Evolutionary conservation across 352 stramenopile species (phyloP), one percentile per base, ranked within the genome.

Genomic region (Globisporangium cystogenes): DNA sequence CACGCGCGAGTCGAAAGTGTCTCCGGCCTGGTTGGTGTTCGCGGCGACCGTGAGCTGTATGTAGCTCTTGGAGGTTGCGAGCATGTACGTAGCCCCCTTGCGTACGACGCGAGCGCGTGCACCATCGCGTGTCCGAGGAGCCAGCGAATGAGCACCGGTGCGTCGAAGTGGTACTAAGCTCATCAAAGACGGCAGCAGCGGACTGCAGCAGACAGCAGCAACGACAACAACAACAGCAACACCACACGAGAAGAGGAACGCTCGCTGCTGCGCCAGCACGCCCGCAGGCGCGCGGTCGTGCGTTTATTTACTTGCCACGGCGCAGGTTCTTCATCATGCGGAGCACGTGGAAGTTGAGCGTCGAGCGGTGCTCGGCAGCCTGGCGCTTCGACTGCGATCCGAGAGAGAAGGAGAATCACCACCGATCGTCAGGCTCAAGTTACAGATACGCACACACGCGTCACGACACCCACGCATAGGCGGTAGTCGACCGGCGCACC

Each of bases 311-410:
- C 55, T 52, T 68, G 44, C 52, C 62, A 46, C 67, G 71, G 54
- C 73, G 49, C 61, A 88, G 66, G 8, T 63, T 67, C 72, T 93
- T 93, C 68, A 93, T 80, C 82, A 93, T 93, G 65, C 82, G 84
- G 40, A 93, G 88, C 21, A 95, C 84, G 67, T 93, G 78, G 62
- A 91, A 92, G 68, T 93, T 93, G 41, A 95, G 76, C 53, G 84
- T 90, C 45, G 84, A 90, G 39, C 83, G 83, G 64, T 93, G 82
- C 56, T 78, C 82, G 0, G 76, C 74, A 12, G 71, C 72, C 52
- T 77, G 72, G 48, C 75, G 73, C 63, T 80, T 67, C 35, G 73
- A 67, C 74, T 87, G 60, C 27, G 55, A 16, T 35, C 41, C 47
- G 36, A 42, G 47, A 48, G 16, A 44, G 21, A 35, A 6, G 31